Percentiles rank a stretch among this genome's conserved stretches.
Conservation (phyloP, 768 basidiomycete genomes). For the Tephrocybe sp. region DNA sequence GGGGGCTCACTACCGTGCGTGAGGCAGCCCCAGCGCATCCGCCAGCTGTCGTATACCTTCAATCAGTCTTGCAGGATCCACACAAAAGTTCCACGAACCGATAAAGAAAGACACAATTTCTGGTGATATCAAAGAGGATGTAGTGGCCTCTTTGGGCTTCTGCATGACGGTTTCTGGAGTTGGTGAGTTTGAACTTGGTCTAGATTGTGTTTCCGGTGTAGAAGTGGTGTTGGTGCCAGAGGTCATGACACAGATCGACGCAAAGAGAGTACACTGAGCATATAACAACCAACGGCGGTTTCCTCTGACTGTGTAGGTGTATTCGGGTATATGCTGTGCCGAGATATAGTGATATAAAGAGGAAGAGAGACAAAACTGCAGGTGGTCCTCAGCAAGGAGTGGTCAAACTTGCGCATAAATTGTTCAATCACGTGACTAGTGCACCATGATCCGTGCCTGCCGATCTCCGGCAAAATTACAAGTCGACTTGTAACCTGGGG, state of each 20-base stretch:
- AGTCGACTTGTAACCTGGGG: background rate
- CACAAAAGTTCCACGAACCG: conserved; percentile 25
- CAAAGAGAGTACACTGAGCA: conserved; percentile 14
- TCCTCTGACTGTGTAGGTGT: conserved; percentile 6
- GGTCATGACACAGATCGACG: conserved; percentile 11
- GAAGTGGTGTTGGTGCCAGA: conserved; percentile 9
- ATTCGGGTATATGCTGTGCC: conserved; percentile 16
- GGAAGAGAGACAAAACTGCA: conserved; percentile 5
- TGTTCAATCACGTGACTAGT: conserved; percentile 1
- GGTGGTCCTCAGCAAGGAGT: background rate
- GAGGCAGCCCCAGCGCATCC: conserved; percentile 69
- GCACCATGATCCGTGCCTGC: background rate
- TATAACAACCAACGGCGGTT: conserved; percentile 12
- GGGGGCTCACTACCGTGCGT: conserved; percentile 87
- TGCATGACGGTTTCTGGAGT: background rate
- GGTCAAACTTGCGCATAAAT: background rate
- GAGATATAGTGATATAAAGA: conserved; percentile 6
- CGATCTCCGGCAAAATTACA: background rate
- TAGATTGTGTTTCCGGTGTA: conserved; percentile 4
- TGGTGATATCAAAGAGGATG: conserved; percentile 29
- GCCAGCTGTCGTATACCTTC: conserved; percentile 36
- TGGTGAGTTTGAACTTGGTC: conserved; percentile 6
- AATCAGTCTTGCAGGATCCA: conserved; percentile 5
- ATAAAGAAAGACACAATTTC: conserved; percentile 46
- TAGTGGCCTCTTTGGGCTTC: conserved; percentile 10